Percentiles rank a stretch among this genome's conserved stretches.
Evolutionary conservation across 148 eudicot species (phyloP).

Genomic region (Rhododendron henanense): DNA sequence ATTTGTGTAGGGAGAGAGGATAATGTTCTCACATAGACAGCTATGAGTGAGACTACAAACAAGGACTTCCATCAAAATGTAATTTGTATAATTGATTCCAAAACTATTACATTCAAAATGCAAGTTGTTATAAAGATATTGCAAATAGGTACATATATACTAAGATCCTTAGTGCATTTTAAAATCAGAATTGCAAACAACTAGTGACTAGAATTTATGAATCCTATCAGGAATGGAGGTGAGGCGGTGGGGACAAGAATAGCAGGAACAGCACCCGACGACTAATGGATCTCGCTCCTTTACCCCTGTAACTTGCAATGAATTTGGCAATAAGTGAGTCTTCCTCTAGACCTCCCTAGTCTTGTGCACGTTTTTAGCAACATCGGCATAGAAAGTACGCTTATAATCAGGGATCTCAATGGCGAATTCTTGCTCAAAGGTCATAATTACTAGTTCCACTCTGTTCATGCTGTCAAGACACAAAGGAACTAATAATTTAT

Average conservation of each 20-base stretch:
- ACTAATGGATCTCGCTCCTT: too few species aligned
- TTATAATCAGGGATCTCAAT: constrained; percentile 59
- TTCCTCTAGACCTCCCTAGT: too few species aligned
- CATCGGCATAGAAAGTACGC: constrained; percentile 43
- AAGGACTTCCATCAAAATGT: not conserved
- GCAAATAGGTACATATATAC: not conserved
- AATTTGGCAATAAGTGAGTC: too few species aligned
- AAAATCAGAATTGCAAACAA: not conserved
- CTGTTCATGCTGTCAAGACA: constrained; percentile 57
- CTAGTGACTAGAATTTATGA: not conserved
- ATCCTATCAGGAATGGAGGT: constrained; percentile 17
- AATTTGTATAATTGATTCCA: not conserved
- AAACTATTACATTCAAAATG: not conserved
- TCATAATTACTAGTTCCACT: constrained; percentile 67
- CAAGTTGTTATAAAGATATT: not conserved
- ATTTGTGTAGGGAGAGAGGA: not conserved
- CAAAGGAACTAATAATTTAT: constrained; percentile 9
- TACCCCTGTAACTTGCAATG: too few species aligned
- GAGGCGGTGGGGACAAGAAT: too few species aligned
- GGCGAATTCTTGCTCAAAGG: constrained; percentile 68
- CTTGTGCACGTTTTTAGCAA: constrained; percentile 37
- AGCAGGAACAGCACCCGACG: too few species aligned
- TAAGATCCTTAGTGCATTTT: not conserved
- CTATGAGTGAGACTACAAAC: not conserved
- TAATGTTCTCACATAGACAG: not conserved